These are phyloP conservation scores for Mrakia frigida DNA, from an alignment of 768 basidiomycete species.

Conservation along the genomic window DNA sequence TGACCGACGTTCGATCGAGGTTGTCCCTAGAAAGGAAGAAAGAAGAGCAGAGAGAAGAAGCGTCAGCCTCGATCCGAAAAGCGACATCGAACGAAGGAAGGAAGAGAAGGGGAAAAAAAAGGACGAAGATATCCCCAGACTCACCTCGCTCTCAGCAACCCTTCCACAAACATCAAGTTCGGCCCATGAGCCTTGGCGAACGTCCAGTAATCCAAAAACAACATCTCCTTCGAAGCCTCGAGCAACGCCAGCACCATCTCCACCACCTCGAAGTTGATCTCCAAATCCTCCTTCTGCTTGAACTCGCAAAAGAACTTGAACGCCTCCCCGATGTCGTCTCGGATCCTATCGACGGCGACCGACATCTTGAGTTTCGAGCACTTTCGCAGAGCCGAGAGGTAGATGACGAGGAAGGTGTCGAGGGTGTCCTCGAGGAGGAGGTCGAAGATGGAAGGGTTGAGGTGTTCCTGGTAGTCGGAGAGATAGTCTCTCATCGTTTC, in stretches of 20 bases:
- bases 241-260: slow-evolving; percentile 76
- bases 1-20: slow-evolving; percentile 77
- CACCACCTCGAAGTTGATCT: slow-evolving; percentile 75
- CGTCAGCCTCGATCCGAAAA: not conserved
- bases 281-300: slow-evolving; percentile 67
- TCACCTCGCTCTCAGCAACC: slow-evolving; percentile 70
- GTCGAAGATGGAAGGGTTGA: slow-evolving; percentile 85
- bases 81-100: not conserved
- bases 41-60: not conserved
- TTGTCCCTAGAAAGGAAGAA: slow-evolving; percentile 52
- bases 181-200: slow-evolving; percentile 94
- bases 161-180: slow-evolving; percentile 84
- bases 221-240: slow-evolving; percentile 79
- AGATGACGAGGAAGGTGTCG: slow-evolving; percentile 80
- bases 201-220: slow-evolving; percentile 84
- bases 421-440: slow-evolving; percentile 87
- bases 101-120: not conserved
- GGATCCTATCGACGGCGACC: slow-evolving; percentile 72
- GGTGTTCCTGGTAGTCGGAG: slow-evolving; percentile 84
- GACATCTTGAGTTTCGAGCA: slow-evolving; percentile 79
- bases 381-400: slow-evolving; percentile 79
- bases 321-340: slow-evolving; percentile 68
- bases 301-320: slow-evolving; percentile 75
- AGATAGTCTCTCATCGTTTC: slow-evolving; percentile 97
- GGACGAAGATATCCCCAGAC: too few species aligned